Conservation (phyloP, 352 stramenopile species). For the Phytophthora vignae region DNA sequence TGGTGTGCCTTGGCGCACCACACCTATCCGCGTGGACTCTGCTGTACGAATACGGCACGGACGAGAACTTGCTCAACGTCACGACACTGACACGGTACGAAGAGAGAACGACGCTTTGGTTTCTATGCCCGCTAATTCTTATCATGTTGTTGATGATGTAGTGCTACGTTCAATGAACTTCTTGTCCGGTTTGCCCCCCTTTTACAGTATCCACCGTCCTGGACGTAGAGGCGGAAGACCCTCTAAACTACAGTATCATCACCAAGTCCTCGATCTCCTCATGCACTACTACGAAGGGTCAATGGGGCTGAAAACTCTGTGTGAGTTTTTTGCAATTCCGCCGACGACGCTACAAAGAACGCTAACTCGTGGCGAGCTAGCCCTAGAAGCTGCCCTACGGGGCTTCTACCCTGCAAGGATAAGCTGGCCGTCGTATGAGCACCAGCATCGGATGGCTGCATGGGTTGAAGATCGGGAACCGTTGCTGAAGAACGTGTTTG, state of each 20-base stretch:
- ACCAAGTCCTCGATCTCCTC: slow-evolving; percentile 3
- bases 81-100: slow-evolving; percentile 4
- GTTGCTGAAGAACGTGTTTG: slow-evolving; percentile 1
- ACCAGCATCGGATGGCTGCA: background rate
- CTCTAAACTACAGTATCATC: background rate
- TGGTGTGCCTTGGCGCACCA: background rate
- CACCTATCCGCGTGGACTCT: slow-evolving; percentile 2
- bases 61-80: slow-evolving; percentile 7
- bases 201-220: background rate
- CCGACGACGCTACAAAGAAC: background rate
- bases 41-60: slow-evolving; percentile 8
- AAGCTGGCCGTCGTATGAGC: background rate
- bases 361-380: background rate
- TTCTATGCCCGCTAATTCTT: background rate
- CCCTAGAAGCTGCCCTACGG: background rate
- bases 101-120: background rate
- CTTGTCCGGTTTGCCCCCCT: background rate
- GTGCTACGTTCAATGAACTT: background rate
- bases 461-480: slow-evolving; percentile 1
- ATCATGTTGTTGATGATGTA: background rate
- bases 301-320: background rate
- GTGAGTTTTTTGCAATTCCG: background rate
- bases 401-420: background rate
- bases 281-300: slow-evolving; percentile 8
- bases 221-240: background rate